These are phyloP conservation scores for Rhazya stricta DNA, from an alignment of 257 asterid species.

Conservation along the genomic window DNA sequence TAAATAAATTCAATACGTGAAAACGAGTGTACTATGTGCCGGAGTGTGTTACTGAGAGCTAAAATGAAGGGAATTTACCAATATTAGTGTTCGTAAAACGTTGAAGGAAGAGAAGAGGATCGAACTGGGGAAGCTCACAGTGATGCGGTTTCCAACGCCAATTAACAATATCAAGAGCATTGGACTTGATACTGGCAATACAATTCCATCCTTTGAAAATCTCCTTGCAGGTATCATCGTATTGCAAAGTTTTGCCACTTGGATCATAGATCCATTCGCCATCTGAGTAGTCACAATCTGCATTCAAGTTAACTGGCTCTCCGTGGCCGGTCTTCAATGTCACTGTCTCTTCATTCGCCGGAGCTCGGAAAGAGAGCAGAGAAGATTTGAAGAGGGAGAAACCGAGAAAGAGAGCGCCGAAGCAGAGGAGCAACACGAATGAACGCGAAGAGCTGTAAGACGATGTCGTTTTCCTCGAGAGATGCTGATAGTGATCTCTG, in stretches of 20 bases:
- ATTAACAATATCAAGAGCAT: constrained; percentile 64
- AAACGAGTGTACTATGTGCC: not conserved
- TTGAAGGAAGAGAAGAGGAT: constrained; percentile 56
- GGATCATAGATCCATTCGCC: constrained; percentile 80
- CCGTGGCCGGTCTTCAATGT: constrained; percentile 1
- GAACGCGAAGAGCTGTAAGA: constrained; percentile 35
- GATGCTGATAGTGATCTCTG: constrained; percentile 28
- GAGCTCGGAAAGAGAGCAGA: constrained; percentile 1
- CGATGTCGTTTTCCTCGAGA: constrained; percentile 37
- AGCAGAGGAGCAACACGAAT: constrained; percentile 47
- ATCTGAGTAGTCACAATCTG: constrained; percentile 53
- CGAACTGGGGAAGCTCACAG: constrained; percentile 76
- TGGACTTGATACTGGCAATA: constrained; percentile 62
- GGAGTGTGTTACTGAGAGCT: not conserved
- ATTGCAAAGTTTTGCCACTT: constrained; percentile 51
- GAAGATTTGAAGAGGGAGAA: constrained; percentile 49
- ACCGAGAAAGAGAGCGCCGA: constrained; percentile 45
- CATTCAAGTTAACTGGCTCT: not conserved
- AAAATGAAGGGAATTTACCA: constrained; percentile 38
- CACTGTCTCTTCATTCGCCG: constrained; percentile 18
- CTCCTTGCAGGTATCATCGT: constrained; percentile 85
- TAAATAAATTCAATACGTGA: not conserved
- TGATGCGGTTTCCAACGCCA: constrained; percentile 91
- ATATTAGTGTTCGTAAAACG: constrained; percentile 63
- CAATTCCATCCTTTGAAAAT: constrained; percentile 98